phyloP scores from a whole-genome alignment of 257 asterid genomes.

The Henckelia pumila region DNA sequence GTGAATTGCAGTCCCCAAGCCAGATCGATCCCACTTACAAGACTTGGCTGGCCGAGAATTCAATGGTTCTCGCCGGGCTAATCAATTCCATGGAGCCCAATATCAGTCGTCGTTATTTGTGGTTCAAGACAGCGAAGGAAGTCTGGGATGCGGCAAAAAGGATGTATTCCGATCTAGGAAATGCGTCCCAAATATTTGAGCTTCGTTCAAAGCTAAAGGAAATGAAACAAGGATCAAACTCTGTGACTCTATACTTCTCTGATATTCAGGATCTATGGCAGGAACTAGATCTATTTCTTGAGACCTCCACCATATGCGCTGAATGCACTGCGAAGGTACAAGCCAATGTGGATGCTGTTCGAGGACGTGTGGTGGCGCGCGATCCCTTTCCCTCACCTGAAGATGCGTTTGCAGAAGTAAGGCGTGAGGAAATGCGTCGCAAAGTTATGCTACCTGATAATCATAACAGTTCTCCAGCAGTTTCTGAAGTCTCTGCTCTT shows the following conservation, averaged over 20 bases:
- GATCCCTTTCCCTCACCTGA: background rate
- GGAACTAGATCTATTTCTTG: background rate
- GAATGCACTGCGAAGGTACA: background rate
- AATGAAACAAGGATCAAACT: background rate
- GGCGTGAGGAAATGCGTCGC: background rate
- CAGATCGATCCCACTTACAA: background rate
- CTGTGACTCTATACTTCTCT: background rate
- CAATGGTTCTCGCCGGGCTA: background rate
- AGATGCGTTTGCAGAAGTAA: background rate
- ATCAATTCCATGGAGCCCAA: slow-evolving; percentile 7
- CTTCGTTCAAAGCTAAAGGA: background rate
- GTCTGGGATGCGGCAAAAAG: background rate
- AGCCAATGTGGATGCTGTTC: background rate
- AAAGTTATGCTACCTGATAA: background rate
- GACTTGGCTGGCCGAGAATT: background rate
- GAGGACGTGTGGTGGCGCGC: background rate
- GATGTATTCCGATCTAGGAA: background rate
- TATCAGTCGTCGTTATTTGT: background rate
- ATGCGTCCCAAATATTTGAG: background rate
- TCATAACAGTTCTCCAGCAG: no score
- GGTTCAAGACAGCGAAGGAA: background rate
- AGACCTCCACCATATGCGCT: background rate
- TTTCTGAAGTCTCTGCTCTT: no score
- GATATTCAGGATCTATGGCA: background rate
- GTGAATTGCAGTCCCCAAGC: background rate